phyloP scores from a whole-genome alignment of 805 yeast genomes.

The Hanseniaspora mollemarum region DNA sequence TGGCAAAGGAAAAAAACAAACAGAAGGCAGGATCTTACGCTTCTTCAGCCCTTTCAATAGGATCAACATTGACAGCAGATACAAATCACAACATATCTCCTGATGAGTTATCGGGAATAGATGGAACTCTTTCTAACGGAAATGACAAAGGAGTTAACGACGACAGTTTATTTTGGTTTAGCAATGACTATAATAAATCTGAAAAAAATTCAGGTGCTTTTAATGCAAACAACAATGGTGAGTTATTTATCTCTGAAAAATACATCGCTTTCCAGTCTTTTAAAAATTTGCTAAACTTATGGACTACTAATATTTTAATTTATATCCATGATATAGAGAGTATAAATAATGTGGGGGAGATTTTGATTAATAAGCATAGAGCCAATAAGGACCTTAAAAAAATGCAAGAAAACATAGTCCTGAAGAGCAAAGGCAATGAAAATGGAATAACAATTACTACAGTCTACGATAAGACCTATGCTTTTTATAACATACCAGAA shows the following conservation, averaged over 20 bases:
- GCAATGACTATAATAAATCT: neutral
- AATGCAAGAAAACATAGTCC: neutral
- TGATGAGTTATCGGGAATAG: conserved; percentile 2
- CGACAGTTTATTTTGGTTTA: neutral
- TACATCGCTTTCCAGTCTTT: conserved; percentile 79
- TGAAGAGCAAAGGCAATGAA: conserved; percentile 4
- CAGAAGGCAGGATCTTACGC: neutral
- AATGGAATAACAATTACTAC: conserved; percentile 15
- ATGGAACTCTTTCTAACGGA: conserved; percentile 1
- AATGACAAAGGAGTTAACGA: neutral
- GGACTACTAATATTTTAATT: conserved; percentile 74
- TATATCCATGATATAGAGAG: conserved; percentile 57
- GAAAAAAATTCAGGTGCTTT: neutral
- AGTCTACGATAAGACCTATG: conserved; percentile 14
- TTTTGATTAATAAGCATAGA: conserved; percentile 14
- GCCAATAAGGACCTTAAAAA: conserved; percentile 7
- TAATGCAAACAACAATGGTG: conserved; percentile 48
- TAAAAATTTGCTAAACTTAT: conserved; percentile 48
- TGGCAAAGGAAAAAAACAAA: conserved; percentile 48
- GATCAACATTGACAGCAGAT: conserved; percentile 12
- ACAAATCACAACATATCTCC: neutral
- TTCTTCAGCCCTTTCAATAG: conserved; percentile 9
- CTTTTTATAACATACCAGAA: conserved; percentile 12
- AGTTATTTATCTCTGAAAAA: conserved; percentile 67
- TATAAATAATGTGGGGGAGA: conserved; percentile 27